Evolutionary conservation across 371 early-diverging fungal species (phyloP).

Genomic region (Umbelopsis sp.): DNA sequence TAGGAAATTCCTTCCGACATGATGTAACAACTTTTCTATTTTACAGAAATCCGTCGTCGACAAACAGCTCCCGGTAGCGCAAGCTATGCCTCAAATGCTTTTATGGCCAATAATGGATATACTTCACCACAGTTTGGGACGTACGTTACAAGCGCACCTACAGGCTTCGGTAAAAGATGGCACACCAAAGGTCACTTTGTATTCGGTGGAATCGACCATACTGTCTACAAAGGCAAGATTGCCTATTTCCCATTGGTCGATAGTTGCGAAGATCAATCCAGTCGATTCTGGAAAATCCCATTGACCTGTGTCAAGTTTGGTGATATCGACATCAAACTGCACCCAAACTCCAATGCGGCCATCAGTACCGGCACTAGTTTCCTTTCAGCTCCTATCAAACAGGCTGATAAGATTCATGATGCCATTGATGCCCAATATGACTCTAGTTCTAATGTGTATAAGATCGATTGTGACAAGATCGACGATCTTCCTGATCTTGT

Average conservation of each 20-base stretch:
- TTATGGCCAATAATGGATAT: slow-evolving; percentile 32
- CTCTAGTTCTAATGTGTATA: slow-evolving; percentile 26
- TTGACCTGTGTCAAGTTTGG: slow-evolving; percentile 46
- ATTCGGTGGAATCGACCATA: slow-evolving; percentile 50
- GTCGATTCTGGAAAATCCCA: slow-evolving; percentile 51
- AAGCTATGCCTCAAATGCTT: slow-evolving; percentile 42
- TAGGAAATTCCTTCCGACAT: no score
- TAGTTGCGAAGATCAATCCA: slow-evolving; percentile 44
- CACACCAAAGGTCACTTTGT: slow-evolving; percentile 44
- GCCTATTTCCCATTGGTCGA: slow-evolving; percentile 41
- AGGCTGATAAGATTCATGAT: slow-evolving; percentile 43
- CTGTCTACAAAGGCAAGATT: slow-evolving; percentile 44
- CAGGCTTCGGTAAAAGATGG: slow-evolving; percentile 40
- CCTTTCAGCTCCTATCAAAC: slow-evolving; percentile 42
- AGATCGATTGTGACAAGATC: slow-evolving; percentile 30
- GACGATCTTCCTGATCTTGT: slow-evolving; percentile 40
- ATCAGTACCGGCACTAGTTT: slow-evolving; percentile 36
- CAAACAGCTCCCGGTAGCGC: slow-evolving; percentile 20
- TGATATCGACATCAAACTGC: slow-evolving; percentile 41
- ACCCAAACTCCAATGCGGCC: slow-evolving; percentile 39
- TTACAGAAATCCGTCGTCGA: slow-evolving; percentile 4
- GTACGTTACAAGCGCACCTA: slow-evolving; percentile 18
- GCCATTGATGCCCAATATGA: slow-evolving; percentile 43
- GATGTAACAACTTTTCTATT: neutral
- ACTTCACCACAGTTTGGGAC: slow-evolving; percentile 42